Evolutionary conservation across 257 asterid species (phyloP).

Genomic region (Solanum ossicruentum): DNA sequence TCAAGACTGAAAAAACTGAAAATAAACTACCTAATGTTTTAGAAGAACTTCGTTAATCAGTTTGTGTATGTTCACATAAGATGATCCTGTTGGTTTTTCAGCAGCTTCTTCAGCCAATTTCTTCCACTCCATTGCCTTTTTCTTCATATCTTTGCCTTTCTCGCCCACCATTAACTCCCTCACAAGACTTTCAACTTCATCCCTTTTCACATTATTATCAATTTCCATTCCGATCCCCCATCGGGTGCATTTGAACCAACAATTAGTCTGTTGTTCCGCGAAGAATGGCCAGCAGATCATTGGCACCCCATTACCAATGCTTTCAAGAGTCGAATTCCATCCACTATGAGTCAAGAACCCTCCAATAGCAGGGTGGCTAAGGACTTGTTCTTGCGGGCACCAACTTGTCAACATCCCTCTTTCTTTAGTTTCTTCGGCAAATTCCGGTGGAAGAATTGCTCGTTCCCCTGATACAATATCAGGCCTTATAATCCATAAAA

Average conservation of each 20-base stretch:
- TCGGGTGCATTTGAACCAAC: neutral
- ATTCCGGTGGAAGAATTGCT: slow-evolving; percentile 3
- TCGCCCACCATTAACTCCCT: slow-evolving; percentile 2
- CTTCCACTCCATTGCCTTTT: slow-evolving; percentile 7
- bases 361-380: neutral
- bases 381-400: slow-evolving; percentile 11
- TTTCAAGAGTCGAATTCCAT: slow-evolving; percentile 12
- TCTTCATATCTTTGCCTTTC: slow-evolving; percentile 2
- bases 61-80: neutral
- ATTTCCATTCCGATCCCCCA: slow-evolving; percentile 13
- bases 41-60: neutral
- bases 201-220: slow-evolving; percentile 1
- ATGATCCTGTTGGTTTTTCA: neutral
- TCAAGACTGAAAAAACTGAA: neutral
- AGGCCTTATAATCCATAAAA: slow-evolving; percentile 11
- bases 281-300: slow-evolving; percentile 17
- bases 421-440: neutral
- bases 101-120: neutral
- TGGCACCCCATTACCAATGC: slow-evolving; percentile 6
- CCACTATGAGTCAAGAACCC: slow-evolving; percentile 10
- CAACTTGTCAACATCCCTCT: slow-evolving; percentile 8
- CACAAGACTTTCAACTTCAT: neutral
- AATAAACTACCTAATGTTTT: neutral
- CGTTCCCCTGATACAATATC: slow-evolving; percentile 6
- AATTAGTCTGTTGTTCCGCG: slow-evolving; percentile 5